These are phyloP conservation scores for Cordyceps cicadae DNA, from an alignment of 2,329 filamentous ascomycete genomes.

Conservation along the genomic window DNA sequence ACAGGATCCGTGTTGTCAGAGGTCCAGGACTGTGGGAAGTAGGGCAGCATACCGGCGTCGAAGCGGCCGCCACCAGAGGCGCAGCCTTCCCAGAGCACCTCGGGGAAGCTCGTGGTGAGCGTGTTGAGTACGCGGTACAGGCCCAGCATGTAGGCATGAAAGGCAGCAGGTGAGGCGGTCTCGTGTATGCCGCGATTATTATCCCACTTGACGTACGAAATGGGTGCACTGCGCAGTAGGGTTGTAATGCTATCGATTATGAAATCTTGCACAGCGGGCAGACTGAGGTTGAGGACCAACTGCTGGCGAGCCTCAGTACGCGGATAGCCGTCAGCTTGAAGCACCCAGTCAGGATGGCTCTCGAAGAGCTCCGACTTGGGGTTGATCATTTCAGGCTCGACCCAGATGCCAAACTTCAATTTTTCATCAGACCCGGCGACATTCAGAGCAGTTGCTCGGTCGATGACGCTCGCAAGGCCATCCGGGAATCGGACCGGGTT, in stretches of 20 bases:
- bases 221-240: constrained; percentile 44
- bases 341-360: constrained; percentile 55
- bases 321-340: constrained; percentile 47
- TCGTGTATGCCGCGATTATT: constrained; percentile 59
- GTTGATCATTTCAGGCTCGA: constrained; percentile 62
- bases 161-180: constrained; percentile 40
- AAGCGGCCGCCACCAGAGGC: constrained; percentile 58
- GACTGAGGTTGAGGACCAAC: constrained; percentile 52
- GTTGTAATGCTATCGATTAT: constrained; percentile 47
- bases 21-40: constrained; percentile 58
- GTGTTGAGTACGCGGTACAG: constrained; percentile 53
- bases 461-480: constrained; percentile 43
- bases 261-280: constrained; percentile 54
- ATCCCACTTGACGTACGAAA: constrained; percentile 59
- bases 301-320: constrained; percentile 49
- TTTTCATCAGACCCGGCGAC: constrained; percentile 37
- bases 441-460: constrained; percentile 39
- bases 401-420: constrained; percentile 56
- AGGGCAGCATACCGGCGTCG: constrained; percentile 54
- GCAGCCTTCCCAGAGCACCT: constrained; percentile 58
- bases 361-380: constrained; percentile 52
- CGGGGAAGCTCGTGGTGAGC: constrained; percentile 49
- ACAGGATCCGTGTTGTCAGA: constrained; percentile 57
- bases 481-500: constrained; percentile 51
- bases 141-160: constrained; percentile 54